A percentile compares a stretch with the other conserved stretches of the same genome.
phyloP scores from a whole-genome alignment of 2,329 filamentous ascomycete genomes.

The Claviceps quebecensis region DNA sequence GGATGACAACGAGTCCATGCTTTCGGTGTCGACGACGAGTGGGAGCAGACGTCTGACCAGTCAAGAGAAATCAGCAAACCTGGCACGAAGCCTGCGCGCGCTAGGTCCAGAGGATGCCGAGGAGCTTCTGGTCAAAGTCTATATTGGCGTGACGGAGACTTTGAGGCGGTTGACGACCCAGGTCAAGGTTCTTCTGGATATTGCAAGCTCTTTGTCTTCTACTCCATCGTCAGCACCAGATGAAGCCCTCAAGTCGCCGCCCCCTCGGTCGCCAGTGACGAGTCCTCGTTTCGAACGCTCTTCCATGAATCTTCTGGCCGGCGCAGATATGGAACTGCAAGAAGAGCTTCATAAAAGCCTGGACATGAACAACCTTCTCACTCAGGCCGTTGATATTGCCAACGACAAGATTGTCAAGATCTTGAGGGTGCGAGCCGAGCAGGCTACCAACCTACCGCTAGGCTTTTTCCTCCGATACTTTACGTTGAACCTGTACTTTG shows the following conservation, averaged over 20 bases:
- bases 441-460: conserved; percentile 53
- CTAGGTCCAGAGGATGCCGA: conserved; percentile 78
- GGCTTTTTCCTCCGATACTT: conserved; percentile 68
- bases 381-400: conserved; percentile 66
- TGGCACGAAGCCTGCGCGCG: conserved; percentile 76
- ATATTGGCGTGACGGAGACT: conserved; percentile 77
- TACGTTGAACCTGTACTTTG: conserved; percentile 67
- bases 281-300: conserved; percentile 31
- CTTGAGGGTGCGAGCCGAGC: conserved; percentile 62
- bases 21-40: conserved; percentile 66
- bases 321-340: conserved; percentile 37
- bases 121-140: conserved; percentile 66
- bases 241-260: conserved; percentile 30
- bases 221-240: conserved; percentile 18
- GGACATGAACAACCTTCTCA: conserved; percentile 64
- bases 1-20: conserved; percentile 82
- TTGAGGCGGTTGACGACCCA: conserved; percentile 75
- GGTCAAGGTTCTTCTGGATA: conserved; percentile 87
- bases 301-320: conserved; percentile 10
- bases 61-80: conserved; percentile 77
- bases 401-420: conserved; percentile 66
- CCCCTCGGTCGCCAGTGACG: conserved; percentile 35
- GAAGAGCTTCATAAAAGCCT: conserved; percentile 65
- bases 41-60: conserved; percentile 56
- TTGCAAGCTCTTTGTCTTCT: conserved; percentile 60